Percentiles rank a stretch among this genome's conserved stretches.
Evolutionary conservation across 2,329 filamentous ascomycete genomes (phyloP).

Genomic region (Fusarium albidum): DNA sequence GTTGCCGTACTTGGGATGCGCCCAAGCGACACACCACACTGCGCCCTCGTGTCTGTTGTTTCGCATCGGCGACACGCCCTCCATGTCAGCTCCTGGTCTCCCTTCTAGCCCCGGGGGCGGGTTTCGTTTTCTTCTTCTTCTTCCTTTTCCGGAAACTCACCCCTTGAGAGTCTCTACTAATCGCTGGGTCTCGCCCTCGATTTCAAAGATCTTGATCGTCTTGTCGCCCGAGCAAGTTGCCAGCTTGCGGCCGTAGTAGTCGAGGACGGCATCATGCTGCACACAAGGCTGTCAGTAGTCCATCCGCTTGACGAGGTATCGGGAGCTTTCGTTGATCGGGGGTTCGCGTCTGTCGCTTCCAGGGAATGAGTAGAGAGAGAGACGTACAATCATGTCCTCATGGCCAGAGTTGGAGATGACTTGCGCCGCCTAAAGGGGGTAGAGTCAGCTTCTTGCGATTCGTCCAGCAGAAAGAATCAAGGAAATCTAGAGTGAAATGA

Average conservation of each 20-base stretch:
- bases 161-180: constrained; percentile 94
- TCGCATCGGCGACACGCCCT: too few species aligned
- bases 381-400: constrained; percentile 99
- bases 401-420: constrained; percentile 65
- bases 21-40: constrained; percentile 98
- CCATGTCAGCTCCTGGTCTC: too few species aligned
- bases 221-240: constrained; percentile 98
- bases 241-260: constrained; percentile 96
- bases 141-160: constrained; percentile 59
- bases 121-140: too few species aligned
- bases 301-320: too few species aligned
- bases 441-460: constrained; percentile 40
- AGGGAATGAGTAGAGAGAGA: background rate
- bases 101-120: too few species aligned
- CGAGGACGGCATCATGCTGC: constrained; percentile 95
- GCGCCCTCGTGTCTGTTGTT: constrained; percentile 85
- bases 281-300: constrained; percentile 31
- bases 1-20: constrained; percentile 97
- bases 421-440: constrained; percentile 49
- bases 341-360: constrained; percentile 6
- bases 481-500: background rate
- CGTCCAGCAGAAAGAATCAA: background rate
- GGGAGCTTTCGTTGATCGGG: background rate
- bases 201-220: constrained; percentile 99
- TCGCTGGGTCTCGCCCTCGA: constrained; percentile 90